Evolutionary conservation across 306 rosid species (phyloP).

Genomic region (Quercus mongolica): DNA sequence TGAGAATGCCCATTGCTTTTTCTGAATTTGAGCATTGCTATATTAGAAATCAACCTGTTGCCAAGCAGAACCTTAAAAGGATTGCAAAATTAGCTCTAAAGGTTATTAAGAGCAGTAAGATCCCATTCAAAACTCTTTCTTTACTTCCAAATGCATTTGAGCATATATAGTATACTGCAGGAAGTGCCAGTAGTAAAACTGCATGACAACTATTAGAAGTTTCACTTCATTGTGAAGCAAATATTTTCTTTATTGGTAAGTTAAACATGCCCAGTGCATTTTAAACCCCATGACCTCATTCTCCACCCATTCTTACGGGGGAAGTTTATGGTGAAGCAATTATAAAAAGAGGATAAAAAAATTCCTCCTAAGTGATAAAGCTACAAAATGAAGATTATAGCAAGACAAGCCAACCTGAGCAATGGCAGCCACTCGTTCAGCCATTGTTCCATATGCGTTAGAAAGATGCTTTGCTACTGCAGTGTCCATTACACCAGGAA

Average conservation of each 20-base stretch:
- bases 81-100: neutral
- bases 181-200: neutral
- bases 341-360: neutral
- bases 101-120: neutral
- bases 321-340: neutral
- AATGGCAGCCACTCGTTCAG: slow-evolving; percentile 85
- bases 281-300: too few species aligned
- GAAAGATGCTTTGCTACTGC: slow-evolving; percentile 84
- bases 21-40: neutral
- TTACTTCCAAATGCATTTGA: slow-evolving; percentile 7
- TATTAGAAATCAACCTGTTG: neutral
- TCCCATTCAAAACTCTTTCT: neutral
- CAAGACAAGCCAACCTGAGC: slow-evolving; percentile 75
- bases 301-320: too few species aligned
- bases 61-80: neutral
- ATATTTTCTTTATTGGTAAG: neutral
- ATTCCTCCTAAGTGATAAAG: neutral
- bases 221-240: neutral
- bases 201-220: neutral
- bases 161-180: neutral
- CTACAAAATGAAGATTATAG: slow-evolving; percentile 12
- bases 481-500: slow-evolving; percentile 93
- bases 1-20: neutral
- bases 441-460: slow-evolving; percentile 80
- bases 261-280: too few species aligned